Percentiles rank a stretch among this genome's conserved stretches.
These are phyloP conservation scores for Sesbania bispinosa DNA, from an alignment of 306 rosid species.

Conservation along the genomic window DNA sequence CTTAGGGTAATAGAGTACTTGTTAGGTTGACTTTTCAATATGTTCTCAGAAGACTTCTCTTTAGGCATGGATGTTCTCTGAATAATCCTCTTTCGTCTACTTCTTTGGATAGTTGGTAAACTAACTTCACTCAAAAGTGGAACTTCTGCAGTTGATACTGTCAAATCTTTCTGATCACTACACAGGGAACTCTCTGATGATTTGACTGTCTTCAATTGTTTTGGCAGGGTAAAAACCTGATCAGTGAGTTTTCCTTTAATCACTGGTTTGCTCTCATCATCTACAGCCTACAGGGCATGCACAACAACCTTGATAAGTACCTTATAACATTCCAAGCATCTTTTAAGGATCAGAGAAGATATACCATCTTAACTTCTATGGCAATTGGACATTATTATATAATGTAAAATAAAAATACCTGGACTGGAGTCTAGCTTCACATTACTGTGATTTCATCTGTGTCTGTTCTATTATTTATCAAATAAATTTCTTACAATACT, in stretches of 20 bases:
- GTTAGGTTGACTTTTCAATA: constrained; percentile 38
- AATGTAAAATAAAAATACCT: background rate
- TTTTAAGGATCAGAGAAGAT: background rate
- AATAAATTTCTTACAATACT: no score
- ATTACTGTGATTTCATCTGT: no score
- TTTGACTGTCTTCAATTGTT: constrained; percentile 49
- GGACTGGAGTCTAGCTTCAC: background rate
- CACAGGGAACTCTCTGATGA: constrained; percentile 47
- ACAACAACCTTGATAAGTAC: constrained; percentile 16
- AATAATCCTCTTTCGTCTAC: constrained; percentile 55
- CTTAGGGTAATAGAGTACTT: constrained; percentile 43
- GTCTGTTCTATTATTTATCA: no score
- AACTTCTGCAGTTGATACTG: constrained; percentile 40
- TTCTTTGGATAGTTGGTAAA: constrained; percentile 50
- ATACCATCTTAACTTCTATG: background rate
- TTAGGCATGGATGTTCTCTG: constrained; percentile 37
- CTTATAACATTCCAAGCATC: constrained; percentile 10
- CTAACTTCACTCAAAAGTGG: constrained; percentile 39
- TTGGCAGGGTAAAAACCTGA: constrained; percentile 43
- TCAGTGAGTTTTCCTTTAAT: constrained; percentile 51
- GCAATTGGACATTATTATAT: background rate
- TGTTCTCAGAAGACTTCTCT: constrained; percentile 46
- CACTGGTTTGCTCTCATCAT: constrained; percentile 47
- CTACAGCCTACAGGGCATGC: constrained; percentile 45
- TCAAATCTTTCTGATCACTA: constrained; percentile 44